phyloP scores from a whole-genome alignment of 257 asterid genomes.

The Ballota nigra region DNA sequence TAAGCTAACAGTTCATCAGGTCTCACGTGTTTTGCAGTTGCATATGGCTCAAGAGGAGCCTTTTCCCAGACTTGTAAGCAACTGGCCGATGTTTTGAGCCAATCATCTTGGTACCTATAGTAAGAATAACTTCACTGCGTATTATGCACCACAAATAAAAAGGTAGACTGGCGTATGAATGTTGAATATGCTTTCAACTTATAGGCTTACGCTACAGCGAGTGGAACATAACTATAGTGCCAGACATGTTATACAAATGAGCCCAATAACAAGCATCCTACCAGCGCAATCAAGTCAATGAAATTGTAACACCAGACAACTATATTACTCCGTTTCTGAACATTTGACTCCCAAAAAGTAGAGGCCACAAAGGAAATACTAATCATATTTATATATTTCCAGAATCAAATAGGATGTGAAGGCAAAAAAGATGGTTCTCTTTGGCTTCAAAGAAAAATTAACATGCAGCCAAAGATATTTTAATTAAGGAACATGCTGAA shows the following conservation, averaged over 20 bases:
- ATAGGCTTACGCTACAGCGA: conserved; percentile 1
- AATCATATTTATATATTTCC: no score
- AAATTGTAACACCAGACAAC: not conserved
- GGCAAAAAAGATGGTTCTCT: not conserved
- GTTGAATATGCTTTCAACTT: not conserved
- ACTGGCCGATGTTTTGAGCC: conserved; percentile 92
- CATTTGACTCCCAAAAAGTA: not conserved
- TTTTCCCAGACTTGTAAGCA: conserved; percentile 93
- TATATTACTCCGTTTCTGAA: not conserved
- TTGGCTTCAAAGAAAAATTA: not conserved
- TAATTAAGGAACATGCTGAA: not conserved
- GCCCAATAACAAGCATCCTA: not conserved
- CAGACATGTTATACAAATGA: not conserved
- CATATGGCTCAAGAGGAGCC: conserved; percentile 99
- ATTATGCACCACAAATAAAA: conserved; percentile 10
- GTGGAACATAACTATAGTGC: not conserved
- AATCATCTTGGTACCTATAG: conserved; percentile 95
- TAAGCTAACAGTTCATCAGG: conserved; percentile 5
- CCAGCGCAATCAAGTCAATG: not conserved
- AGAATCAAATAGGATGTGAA: not conserved
- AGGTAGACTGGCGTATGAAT: conserved; percentile 18
- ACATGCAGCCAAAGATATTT: conserved; percentile 1
- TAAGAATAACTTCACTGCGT: conserved; percentile 26
- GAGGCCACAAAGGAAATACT: not conserved
- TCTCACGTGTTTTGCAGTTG: conserved; percentile 84